phyloP scores from a whole-genome alignment of 2,329 filamentous ascomycete genomes.

The Aspergillus bombycis region DNA sequence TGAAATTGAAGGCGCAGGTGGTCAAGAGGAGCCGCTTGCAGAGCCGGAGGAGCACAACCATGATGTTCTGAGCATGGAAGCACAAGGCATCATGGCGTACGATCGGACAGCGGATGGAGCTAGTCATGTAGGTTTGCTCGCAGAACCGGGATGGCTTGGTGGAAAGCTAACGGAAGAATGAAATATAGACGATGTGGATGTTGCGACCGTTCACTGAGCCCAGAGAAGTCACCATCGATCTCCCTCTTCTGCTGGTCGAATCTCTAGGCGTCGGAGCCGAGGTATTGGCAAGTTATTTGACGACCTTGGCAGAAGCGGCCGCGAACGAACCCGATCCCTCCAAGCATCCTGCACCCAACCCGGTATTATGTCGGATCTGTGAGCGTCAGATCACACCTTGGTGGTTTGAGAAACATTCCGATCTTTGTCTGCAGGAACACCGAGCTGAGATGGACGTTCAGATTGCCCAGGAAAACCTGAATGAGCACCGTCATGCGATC shows the following conservation, averaged over 20 bases:
- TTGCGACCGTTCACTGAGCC: constrained; percentile 86
- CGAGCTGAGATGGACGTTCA: constrained; percentile 97
- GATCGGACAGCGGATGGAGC: constrained; percentile 83
- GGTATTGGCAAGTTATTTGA: constrained; percentile 91
- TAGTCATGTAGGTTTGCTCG: constrained; percentile 73
- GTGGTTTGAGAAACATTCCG: constrained; percentile 99
- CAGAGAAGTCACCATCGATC: constrained; percentile 92
- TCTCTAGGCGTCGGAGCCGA: constrained; percentile 93
- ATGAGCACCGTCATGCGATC: constrained; percentile 90
- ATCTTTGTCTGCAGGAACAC: constrained; percentile 93
- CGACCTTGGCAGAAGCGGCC: constrained; percentile 80
- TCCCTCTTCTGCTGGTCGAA: constrained; percentile 86
- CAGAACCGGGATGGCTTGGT: not conserved
- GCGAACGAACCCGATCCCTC: constrained; percentile 72
- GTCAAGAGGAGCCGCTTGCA: constrained; percentile 42
- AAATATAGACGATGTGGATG: constrained; percentile 95
- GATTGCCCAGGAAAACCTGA: constrained; percentile 87
- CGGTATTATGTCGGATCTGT: constrained; percentile 93
- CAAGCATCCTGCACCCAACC: constrained; percentile 76
- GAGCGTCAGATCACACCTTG: constrained; percentile 96
- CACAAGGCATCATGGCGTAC: constrained; percentile 98
- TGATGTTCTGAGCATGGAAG: constrained; percentile 77
- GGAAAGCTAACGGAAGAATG: constrained; percentile 26
- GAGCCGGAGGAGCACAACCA: constrained; percentile 48
- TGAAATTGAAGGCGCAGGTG: constrained; percentile 28